Conservation (phyloP, 805 yeast genomes). For the Spathaspora gorwiae region DNA sequence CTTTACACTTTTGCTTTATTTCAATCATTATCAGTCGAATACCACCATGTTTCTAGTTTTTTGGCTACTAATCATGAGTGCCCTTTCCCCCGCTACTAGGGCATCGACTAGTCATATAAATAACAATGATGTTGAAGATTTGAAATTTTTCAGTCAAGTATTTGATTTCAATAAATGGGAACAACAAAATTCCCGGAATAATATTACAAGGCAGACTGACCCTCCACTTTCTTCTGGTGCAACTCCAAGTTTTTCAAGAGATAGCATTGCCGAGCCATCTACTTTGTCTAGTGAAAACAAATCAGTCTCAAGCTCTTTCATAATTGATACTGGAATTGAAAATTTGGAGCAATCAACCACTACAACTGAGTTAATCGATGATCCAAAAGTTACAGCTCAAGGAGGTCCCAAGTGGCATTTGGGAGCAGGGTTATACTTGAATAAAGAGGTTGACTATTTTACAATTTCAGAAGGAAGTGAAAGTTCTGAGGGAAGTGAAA, state of each 20-base stretch:
- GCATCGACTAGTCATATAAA: too few species aligned
- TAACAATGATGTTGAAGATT: constrained; percentile 3
- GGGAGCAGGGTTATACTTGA: constrained; percentile 17
- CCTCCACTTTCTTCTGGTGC: too few species aligned
- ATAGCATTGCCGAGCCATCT: background rate
- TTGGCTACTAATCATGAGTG: too few species aligned
- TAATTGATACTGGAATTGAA: background rate
- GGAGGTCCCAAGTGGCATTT: constrained; percentile 8
- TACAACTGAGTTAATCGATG: background rate
- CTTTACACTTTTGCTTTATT: too few species aligned
- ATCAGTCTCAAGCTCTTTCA: background rate
- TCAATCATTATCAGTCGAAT: too few species aligned
- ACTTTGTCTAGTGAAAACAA: background rate
- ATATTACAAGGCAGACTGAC: too few species aligned
- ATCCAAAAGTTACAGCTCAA: constrained; percentile 3
- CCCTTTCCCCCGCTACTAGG: too few species aligned
- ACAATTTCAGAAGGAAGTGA: constrained; percentile 1
- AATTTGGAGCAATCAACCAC: background rate
- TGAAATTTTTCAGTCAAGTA: constrained; percentile 5
- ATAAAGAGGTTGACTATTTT: constrained; percentile 8
- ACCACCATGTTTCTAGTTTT: too few species aligned
- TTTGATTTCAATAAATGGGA: constrained; percentile 3
- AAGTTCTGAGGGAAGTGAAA: background rate
- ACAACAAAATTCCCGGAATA: background rate
- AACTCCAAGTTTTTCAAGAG: background rate